Evolutionary conservation across 352 stramenopile genomes (phyloP), one percentile per base, ranked within the genome.

Genomic region (Globisporangium apiculatum): DNA sequence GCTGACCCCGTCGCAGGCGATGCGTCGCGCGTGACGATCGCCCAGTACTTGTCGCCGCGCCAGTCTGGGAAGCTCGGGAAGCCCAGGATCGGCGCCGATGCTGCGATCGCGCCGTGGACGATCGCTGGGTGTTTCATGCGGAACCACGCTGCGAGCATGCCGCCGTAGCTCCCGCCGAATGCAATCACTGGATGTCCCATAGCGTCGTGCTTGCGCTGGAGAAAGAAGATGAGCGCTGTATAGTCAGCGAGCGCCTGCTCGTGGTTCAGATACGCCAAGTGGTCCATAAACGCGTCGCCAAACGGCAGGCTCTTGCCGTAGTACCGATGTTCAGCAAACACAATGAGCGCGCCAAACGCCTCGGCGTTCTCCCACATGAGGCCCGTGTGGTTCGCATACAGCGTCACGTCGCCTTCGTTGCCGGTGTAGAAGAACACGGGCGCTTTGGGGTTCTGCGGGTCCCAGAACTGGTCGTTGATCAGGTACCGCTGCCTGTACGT

Each of bases 241-340:
- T 91, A 98, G 65, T 99, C 96, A 0, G 86, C 90, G 8, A 99
- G 73, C 31, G 96, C 95, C 64, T 99, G 94, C 14, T 97, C 87
- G 45, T 94, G 84, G 38, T 75, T 94, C 11, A 94, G 72, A 57
- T 93, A 98, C 12, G 70, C 66, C 18, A 98, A 56, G 55, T 94
- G 68, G 62, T 75, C 72, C 69, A 85, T 81, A 53, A 79, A 88
- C 56, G 83, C 70, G 7, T 52, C 62, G 0, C 74, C 79, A 48
- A 95, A 93, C 18, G 90, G 91, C 12, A 95, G 66, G 48, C 82
- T 95, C 58, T 91, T 72, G 52, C 95, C 96, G 66, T 98, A 98
- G 72, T 98, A 99, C 0, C 96, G 87, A 71, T 99, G 96, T 67
- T 98, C 96, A 0, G 89, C 91, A 71, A 98, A 98, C 12, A 98